These are phyloP conservation scores for Amphichorda felina DNA, from an alignment of 2,329 filamentous ascomycete species.

Conservation along the genomic window DNA sequence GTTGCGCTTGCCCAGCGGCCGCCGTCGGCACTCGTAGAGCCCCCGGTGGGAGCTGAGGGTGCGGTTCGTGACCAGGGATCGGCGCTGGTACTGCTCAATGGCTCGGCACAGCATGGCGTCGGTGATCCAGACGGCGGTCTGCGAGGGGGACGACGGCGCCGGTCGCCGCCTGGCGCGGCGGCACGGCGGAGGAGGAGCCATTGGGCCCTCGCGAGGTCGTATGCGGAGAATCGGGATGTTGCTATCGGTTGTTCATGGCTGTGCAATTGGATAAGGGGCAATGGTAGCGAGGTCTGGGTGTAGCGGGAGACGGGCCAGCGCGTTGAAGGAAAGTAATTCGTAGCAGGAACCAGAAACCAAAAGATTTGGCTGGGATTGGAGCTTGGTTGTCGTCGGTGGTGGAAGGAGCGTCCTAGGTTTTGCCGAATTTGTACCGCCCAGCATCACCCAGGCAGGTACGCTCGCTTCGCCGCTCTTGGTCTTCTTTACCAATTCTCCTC, in stretches of 20 bases:
- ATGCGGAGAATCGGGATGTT: background rate
- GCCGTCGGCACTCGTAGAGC: slow-evolving; percentile 41
- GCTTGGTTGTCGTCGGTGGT: no score
- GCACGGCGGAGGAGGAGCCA: slow-evolving; percentile 11
- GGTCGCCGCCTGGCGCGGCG: slow-evolving; percentile 10
- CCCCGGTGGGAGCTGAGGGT: slow-evolving; percentile 33
- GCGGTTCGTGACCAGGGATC: slow-evolving; percentile 10
- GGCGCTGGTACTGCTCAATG: slow-evolving; percentile 16
- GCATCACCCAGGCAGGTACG: no score
- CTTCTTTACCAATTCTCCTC: no score
- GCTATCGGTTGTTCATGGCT: background rate
- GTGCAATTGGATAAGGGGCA: no score
- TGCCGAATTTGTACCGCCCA: no score
- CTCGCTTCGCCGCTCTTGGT: no score
- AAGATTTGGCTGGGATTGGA: no score
- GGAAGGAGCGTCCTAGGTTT: no score
- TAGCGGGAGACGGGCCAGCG: no score
- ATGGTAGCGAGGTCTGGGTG: no score
- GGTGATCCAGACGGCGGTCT: slow-evolving; percentile 17
- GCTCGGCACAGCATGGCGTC: slow-evolving; percentile 19
- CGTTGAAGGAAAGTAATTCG: no score
- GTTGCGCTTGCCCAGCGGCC: slow-evolving; percentile 34
- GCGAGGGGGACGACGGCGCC: slow-evolving; percentile 7
- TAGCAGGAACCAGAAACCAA: no score
- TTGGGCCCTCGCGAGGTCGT: background rate